Evolutionary conservation across 495 filamentous ascomycete species (phyloP).

Genomic region (Penicillium manginii): DNA sequence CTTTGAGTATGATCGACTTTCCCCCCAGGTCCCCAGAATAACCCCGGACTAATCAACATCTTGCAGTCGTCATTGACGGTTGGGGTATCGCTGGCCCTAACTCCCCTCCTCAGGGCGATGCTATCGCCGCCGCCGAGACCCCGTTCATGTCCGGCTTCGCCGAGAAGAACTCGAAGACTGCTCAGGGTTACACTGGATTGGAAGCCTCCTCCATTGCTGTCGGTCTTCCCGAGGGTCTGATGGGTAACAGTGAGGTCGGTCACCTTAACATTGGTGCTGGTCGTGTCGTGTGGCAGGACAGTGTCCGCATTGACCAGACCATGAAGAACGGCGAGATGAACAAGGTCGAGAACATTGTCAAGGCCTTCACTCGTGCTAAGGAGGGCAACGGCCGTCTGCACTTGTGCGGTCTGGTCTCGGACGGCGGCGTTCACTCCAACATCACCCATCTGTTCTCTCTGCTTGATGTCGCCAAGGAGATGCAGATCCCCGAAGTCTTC

Average conservation of each 20-base stretch:
- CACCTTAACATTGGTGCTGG: slow-evolving; percentile 98
- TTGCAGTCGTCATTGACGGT: slow-evolving; percentile 91
- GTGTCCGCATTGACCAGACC: slow-evolving; percentile 93
- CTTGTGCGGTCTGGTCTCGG: slow-evolving; percentile 84
- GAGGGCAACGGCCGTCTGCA: slow-evolving; percentile 90
- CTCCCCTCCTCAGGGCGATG: slow-evolving; percentile 84
- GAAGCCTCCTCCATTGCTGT: slow-evolving; percentile 96
- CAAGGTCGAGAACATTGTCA: slow-evolving; percentile 76
- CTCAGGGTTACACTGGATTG: slow-evolving; percentile 82
- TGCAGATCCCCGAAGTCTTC: slow-evolving; percentile 84
- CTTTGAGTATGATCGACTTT: slow-evolving; percentile 70
- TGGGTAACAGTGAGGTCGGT: slow-evolving; percentile 98
- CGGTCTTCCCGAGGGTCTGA: slow-evolving; percentile 92
- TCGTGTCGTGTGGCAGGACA: slow-evolving; percentile 98
- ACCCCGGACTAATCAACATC: slow-evolving; percentile 24
- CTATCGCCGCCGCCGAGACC: slow-evolving; percentile 89
- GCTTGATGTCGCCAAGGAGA: slow-evolving; percentile 84
- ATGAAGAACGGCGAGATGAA: slow-evolving; percentile 86
- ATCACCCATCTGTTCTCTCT: slow-evolving; percentile 89
- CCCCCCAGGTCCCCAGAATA: slow-evolving; percentile 18
- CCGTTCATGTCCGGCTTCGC: slow-evolving; percentile 86
- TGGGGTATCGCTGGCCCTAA: slow-evolving; percentile 87
- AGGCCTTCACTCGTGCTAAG: slow-evolving; percentile 80
- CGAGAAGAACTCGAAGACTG: slow-evolving; percentile 61
- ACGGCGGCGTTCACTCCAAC: slow-evolving; percentile 96